Conservation (phyloP, 352 stramenopile species). For the Hyaloperonospora arabidopsidis region DNA sequence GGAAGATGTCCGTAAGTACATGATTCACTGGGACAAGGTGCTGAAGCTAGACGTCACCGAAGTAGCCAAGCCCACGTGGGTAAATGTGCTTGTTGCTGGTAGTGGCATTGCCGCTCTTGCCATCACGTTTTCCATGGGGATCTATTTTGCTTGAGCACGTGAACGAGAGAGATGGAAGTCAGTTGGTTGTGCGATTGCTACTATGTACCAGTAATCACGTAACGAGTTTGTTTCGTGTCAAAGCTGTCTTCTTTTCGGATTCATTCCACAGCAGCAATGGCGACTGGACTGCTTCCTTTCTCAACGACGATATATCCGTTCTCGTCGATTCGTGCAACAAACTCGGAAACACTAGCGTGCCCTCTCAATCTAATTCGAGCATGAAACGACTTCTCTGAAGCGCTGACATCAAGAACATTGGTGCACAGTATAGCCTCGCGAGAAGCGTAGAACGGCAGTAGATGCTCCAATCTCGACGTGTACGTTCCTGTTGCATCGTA, state of each 20-base stretch:
- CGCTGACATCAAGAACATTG: conserved; percentile 15
- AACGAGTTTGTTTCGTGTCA: conserved; percentile 5
- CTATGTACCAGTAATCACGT: conserved; percentile 21
- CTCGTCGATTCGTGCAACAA: conserved; percentile 20
- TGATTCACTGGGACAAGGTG: conserved; percentile 42
- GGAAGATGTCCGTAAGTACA: conserved; percentile 40
- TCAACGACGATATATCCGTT: conserved; percentile 23
- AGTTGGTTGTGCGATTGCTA: conserved; percentile 6
- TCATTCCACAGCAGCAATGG: conserved; percentile 20
- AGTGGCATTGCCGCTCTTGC: conserved; percentile 36
- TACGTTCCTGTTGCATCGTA: conserved; percentile 24
- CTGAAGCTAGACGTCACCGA: conserved; percentile 49
- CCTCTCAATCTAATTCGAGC: conserved; percentile 13
- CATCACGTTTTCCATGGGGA: conserved; percentile 48
- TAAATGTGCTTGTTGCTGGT: conserved; percentile 36
- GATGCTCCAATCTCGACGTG: conserved; percentile 19
- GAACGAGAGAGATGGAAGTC: conserved; percentile 3
- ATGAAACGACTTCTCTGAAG: conserved; percentile 16
- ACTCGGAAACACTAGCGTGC: not conserved
- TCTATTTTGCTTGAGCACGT: conserved; percentile 38
- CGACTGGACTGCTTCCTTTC: not conserved
- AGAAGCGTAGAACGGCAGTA: conserved; percentile 31
- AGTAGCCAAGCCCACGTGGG: conserved; percentile 38
- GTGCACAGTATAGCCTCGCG: conserved; percentile 21
- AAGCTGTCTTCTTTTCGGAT: conserved; percentile 31